Evolutionary conservation across 768 basidiomycete species (phyloP), one percentile per base, ranked within the genome.

Genomic region (Psilocybe cyanescens): DNA sequence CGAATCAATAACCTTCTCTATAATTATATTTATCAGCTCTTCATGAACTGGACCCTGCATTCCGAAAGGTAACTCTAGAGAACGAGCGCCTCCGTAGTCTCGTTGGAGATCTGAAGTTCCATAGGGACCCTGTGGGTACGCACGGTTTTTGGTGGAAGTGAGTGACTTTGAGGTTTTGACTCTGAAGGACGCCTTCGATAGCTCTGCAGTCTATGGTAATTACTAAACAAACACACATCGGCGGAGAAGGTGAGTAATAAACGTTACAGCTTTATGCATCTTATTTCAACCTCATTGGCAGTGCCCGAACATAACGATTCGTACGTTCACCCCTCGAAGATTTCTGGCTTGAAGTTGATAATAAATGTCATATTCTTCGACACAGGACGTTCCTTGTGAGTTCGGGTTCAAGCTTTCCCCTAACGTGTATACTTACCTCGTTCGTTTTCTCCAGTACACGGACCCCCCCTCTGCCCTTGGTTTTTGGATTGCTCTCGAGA

Each of bases 171-270:
- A 57, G 52, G 39, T 56, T 2, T 24, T 24, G 24, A 24, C 2
- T 60, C 19, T 46, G 28, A 37, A n/a, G 8, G 12, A 31, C n/a
- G 9, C 57, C 24, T n/a, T 44, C 9, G 16, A 31, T 65, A 91
- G 95, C 92, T 2, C 78, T 96, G 33, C 95, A 97, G 70, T 94
- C 92, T 2, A 97, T 97, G 95, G 81, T 97, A 33, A 99, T 99
- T 62, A 95, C 90, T 68, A 99, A 99, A 75, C 95, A 98, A 71
- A 88, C 92, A 4, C 81, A 89, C 57, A 96, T 99, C 28, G 97
- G 97, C 1, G 95, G 95, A 2, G 88, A 92, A 85, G 95, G 95
- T 95, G 59, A 65, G 77, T 60, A 24, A 24, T 5, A 44, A 8
- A 24, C n/a, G 31, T 39, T 29, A 35, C 7, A 35, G 33, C 31